These are phyloP conservation scores for Triticum timopheevii DNA, from an alignment of 176 grass and related monocot species.

Conservation along the genomic window DNA sequence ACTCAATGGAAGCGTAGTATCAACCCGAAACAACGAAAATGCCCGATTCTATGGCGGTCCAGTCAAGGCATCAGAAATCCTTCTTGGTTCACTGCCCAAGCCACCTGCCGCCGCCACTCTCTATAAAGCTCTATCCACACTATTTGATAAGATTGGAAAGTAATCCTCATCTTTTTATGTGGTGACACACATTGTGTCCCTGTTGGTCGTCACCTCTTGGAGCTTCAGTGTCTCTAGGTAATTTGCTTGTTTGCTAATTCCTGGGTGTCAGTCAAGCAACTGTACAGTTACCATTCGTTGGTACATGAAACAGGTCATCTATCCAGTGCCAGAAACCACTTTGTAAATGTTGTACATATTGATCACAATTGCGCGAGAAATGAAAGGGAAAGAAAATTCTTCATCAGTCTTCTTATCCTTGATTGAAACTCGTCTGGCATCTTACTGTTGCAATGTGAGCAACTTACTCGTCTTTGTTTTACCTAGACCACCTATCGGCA, in stretches of 20 bases:
- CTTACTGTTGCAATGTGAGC: background rate
- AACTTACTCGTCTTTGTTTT: background rate
- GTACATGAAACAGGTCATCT: conserved; percentile 19
- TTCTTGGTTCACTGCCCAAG: conserved; percentile 61
- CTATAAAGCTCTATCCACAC: conserved; percentile 58
- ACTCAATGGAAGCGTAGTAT: conserved; percentile 76
- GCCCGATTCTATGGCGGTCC: conserved; percentile 68
- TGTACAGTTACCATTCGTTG: conserved; percentile 35
- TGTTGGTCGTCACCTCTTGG: background rate
- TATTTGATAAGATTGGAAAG: conserved; percentile 60
- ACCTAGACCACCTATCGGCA: background rate
- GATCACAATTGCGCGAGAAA: conserved; percentile 22
- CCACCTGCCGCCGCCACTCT: conserved; percentile 68
- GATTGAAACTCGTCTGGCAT: background rate
- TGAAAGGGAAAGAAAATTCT: conserved; percentile 9
- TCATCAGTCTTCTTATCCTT: background rate
- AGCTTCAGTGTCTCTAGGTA: conserved; percentile 9
- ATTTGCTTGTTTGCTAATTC: conserved; percentile 13
- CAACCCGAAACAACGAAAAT: conserved; percentile 63
- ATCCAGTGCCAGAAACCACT: conserved; percentile 19
- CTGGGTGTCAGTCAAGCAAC: conserved; percentile 21
- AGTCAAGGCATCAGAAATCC: conserved; percentile 76
- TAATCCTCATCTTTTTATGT: conserved; percentile 5
- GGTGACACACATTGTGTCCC: conserved; percentile 7
- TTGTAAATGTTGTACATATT: conserved; percentile 52